phyloP scores from a whole-genome alignment of 2,329 filamentous ascomycete genomes.

The Xylaria digitata region DNA sequence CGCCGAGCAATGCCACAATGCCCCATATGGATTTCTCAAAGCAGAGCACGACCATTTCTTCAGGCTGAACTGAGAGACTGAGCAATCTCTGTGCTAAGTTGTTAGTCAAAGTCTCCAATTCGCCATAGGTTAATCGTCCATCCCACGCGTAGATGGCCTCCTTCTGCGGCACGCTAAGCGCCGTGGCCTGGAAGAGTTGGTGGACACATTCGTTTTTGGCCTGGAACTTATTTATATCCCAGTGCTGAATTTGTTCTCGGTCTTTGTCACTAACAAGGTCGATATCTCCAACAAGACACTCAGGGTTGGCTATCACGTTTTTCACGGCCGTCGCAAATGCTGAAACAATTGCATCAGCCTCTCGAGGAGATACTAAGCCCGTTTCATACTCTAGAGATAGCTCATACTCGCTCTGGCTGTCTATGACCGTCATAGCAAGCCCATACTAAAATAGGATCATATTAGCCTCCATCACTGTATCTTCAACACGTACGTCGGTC shows the following conservation, averaged over 20 bases:
- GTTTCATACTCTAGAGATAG: slow-evolving; percentile 18
- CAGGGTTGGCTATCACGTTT: slow-evolving; percentile 10
- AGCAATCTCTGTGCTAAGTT: slow-evolving; percentile 1
- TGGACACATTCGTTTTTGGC: slow-evolving; percentile 17
- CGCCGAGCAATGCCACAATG: slow-evolving; percentile 21
- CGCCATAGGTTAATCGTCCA: slow-evolving; percentile 17
- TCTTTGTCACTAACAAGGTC: slow-evolving; percentile 15
- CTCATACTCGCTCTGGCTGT: neutral
- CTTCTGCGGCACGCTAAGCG: neutral
- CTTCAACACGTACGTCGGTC: too few relatives aligned
- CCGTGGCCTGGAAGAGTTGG: slow-evolving; percentile 6
- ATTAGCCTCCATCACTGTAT: neutral
- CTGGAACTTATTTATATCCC: slow-evolving; percentile 15
- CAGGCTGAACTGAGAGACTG: slow-evolving; percentile 11
- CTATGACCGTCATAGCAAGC: slow-evolving; percentile 13
- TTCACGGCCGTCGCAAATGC: slow-evolving; percentile 17
- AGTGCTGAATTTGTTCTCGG: slow-evolving; percentile 5
- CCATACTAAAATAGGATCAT: neutral
- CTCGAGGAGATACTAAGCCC: slow-evolving; percentile 2
- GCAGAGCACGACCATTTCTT: slow-evolving; percentile 20
- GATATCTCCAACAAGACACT: slow-evolving; percentile 16
- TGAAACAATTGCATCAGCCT: slow-evolving; percentile 15
- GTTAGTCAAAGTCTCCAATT: slow-evolving; percentile 15
- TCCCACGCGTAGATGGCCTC: slow-evolving; percentile 21
- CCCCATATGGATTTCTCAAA: slow-evolving; percentile 30